Evolutionary conservation across 345 rosid species (phyloP), one percentile per base, ranked within the genome.

Genomic region (Eucalyptus paniculata): DNA sequence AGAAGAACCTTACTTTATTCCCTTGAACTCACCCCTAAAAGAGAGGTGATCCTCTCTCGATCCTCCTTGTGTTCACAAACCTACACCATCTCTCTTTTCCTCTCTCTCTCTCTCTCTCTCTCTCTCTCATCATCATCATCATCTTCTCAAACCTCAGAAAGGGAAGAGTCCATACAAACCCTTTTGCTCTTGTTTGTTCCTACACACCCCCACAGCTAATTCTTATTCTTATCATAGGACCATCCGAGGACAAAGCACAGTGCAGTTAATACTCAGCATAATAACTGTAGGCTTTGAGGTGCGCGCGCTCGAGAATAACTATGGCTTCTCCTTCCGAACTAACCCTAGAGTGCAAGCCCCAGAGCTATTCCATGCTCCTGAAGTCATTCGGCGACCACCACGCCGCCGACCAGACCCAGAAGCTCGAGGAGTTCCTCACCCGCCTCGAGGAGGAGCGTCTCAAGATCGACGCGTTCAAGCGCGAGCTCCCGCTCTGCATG

Each of bases 401-500:
- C 47, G 83, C 28, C 15, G 16, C 89, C 47, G 92, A 91, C 87
- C 97, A 96, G 30, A 93, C 96, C 65, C 99, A 94, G 60, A 95
- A 94, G 94, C 98, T 98, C 15, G 99, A 97, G 93, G 99, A 98
- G 80, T 92, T 95, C 91, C 96, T 98, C 37, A 89, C 95, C 89
- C 95, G 91, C 56, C 99, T 98, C 37, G 99, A 98, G 87, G 99
- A 97, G 88, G 99, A 98, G 90, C 94, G 98, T 56, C 94, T 95
- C 90, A 98, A 98, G 97, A 97, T 98, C 87, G 99, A 98, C 89
- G 99, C 98, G 44, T 96, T 98, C 94, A 98, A 98, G 92, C 98
- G 99, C 17, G 99, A 98, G 92, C 96, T 98, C 42, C 99, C 99
- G 5, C 99, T 98, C 90, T 98, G 99, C 97, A 97, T 98, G 99